phyloP scores from a whole-genome alignment of 768 basidiomycete species.

The Leccinellum albellum region DNA sequence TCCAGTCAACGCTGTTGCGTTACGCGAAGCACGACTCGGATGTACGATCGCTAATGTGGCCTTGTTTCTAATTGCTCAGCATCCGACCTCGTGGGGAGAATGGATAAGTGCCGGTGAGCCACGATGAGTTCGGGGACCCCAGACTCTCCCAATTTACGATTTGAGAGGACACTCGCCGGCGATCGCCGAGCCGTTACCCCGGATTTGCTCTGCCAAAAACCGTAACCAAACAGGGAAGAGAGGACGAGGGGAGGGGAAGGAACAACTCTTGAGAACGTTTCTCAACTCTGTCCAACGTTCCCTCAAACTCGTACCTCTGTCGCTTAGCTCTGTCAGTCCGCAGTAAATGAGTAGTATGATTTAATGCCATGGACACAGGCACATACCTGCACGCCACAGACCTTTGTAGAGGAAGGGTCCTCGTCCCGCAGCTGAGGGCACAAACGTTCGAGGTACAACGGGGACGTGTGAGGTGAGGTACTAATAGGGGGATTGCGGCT shows the following conservation, averaged over 20 bases:
- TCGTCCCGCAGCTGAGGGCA: not conserved
- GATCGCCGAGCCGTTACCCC: not conserved
- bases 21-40: too few relatives aligned
- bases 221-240: not conserved
- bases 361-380: not conserved
- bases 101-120: too few relatives aligned
- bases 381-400: not conserved
- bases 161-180: too few relatives aligned
- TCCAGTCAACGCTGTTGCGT: too few relatives aligned
- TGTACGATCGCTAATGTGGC: too few relatives aligned
- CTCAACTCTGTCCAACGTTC: too few relatives aligned
- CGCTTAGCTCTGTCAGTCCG: not conserved
- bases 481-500: too few relatives aligned
- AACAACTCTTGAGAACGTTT: too few relatives aligned
- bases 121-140: too few relatives aligned
- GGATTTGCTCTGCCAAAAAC: not conserved
- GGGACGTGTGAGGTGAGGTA: not conserved
- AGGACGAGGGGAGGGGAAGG: not conserved
- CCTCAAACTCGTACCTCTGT: too few relatives aligned
- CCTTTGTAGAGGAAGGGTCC: not conserved
- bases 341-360: not conserved
- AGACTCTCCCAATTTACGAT: not conserved
- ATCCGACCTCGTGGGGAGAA: too few relatives aligned
- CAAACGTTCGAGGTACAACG: not conserved
- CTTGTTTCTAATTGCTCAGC: too few relatives aligned